A percentile compares a stretch with the other conserved stretches of the same genome.
Evolutionary conservation across 352 stramenopile genomes (phyloP).

Genomic region (Pythium aristosporum): DNA sequence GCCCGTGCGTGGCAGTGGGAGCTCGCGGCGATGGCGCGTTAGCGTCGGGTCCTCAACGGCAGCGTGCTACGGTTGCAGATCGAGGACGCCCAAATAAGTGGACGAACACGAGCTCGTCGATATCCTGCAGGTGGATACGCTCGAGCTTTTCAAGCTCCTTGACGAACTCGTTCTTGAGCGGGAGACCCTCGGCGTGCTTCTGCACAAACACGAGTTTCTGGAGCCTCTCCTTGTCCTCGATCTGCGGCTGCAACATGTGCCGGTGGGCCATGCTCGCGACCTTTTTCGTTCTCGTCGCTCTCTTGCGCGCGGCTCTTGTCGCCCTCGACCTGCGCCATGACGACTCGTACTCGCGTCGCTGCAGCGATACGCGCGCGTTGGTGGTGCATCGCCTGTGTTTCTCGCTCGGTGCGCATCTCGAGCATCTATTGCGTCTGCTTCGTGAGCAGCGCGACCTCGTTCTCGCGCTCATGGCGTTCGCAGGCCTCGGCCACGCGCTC

Average conservation of each 20-base stretch:
- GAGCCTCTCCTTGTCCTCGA: conserved; percentile 80
- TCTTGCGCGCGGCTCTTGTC: conserved; percentile 56
- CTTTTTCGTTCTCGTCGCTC: conserved; percentile 67
- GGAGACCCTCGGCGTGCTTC: conserved; percentile 70
- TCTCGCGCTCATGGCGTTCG: conserved; percentile 85
- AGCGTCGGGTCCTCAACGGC: too few species aligned
- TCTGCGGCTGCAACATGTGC: conserved; percentile 86
- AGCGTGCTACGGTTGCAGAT: too few species aligned
- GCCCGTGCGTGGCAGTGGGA: too few species aligned
- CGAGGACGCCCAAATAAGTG: too few species aligned
- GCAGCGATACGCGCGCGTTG: conserved; percentile 70
- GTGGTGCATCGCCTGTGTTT: conserved; percentile 69
- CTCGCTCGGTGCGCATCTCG: conserved; percentile 59
- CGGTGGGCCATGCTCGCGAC: conserved; percentile 69
- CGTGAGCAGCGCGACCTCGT: conserved; percentile 73
- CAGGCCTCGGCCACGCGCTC: conserved; percentile 88
- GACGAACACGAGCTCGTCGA: conserved; percentile 85
- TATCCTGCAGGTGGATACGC: conserved; percentile 85
- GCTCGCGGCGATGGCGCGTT: too few species aligned
- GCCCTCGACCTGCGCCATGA: conserved; percentile 79
- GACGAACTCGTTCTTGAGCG: conserved; percentile 72
- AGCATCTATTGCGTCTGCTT: conserved; percentile 89
- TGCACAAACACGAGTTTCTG: conserved; percentile 69
- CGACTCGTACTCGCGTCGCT: conserved; percentile 88
- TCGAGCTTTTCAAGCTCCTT: conserved; percentile 88